Base-by-base conservation (phyloP, 331 rosid genomes). In the Saraca asoca region DNA sequence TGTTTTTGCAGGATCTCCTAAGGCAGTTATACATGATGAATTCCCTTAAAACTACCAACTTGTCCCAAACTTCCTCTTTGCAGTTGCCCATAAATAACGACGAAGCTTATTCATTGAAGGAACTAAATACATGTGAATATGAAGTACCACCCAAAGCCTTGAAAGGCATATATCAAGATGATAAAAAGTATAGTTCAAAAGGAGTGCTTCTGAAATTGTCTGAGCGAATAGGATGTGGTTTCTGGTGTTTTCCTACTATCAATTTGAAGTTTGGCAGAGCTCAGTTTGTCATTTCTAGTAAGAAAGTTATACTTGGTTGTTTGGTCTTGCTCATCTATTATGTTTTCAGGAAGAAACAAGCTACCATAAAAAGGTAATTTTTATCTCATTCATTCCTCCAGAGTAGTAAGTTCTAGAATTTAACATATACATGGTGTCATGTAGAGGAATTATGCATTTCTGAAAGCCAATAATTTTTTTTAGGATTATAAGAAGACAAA, bases 221-320 rank as follows among this genome's bases (percentile, higher is more conserved):
- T 12, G 74, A 89, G 76, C 81, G 77, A 65, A 51, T 85, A 52
- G 87, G 75, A 52, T 76, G 96, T 10, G 81, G 79, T 56, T 64
- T 80, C 66, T 93, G 91, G 91, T 86, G 87, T 78, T 84, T 82
- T 69, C 90, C 78, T 55, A 17, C 83, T 18, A 51, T 92, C 71
- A 84, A 80, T 70, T 77, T 85, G 74, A 92, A 89, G 85, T 62
- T 89, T 62, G 94, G 95, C 54, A 64, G 58, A 75, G 38, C 68
- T 20, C 84, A 66, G 70, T 31, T 89, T 43, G 86, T 75, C 56
- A 16, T 90, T 76, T 80, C 95, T 9, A 85, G 82, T 2, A 64
- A 88, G 78, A 93, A 78, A 81, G 73, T 93, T 43, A 14, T 80
- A 62, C 74, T 88, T 12, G 79, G 91, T 72, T 82, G 78, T 69